A percentile compares a stretch with the other conserved stretches of the same genome.
phyloP scores from a whole-genome alignment of 2,329 filamentous ascomycete genomes.

The Clonostachys byssicola region DNA sequence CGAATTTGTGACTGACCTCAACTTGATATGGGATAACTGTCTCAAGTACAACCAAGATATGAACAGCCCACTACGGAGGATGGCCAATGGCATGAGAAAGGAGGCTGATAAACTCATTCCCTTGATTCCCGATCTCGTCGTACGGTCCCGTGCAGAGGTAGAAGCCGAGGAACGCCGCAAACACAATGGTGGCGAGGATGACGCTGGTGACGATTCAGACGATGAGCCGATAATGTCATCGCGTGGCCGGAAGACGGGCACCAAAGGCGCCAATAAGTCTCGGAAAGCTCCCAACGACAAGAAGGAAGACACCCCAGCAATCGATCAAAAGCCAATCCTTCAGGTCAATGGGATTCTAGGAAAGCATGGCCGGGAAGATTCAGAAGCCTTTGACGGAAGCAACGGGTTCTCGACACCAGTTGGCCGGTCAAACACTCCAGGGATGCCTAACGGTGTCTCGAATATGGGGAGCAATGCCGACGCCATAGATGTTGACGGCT shows the following conservation, averaged over 20 bases:
- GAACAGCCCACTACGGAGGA: slow-evolving; percentile 81
- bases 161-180: slow-evolving; percentile 83
- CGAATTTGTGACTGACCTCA: slow-evolving; percentile 90
- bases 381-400: slow-evolving; percentile 74
- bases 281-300: slow-evolving; percentile 70
- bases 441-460: slow-evolving; percentile 63
- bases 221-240: slow-evolving; percentile 99
- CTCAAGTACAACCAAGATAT: slow-evolving; percentile 92
- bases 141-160: slow-evolving; percentile 88
- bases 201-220: slow-evolving; percentile 85
- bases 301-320: slow-evolving; percentile 73
- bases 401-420: slow-evolving; percentile 83
- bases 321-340: slow-evolving; percentile 69
- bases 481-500: slow-evolving; percentile 82
- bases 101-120: slow-evolving; percentile 96
- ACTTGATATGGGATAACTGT: slow-evolving; percentile 96
- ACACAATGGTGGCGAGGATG: slow-evolving; percentile 79
- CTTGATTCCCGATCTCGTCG: slow-evolving; percentile 86
- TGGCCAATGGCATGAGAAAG: slow-evolving; percentile 94
- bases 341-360: slow-evolving; percentile 62
- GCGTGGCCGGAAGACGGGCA: slow-evolving; percentile 76
- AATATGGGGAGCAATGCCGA: slow-evolving; percentile 73
- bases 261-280: slow-evolving; percentile 71
- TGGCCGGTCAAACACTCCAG: slow-evolving; percentile 72
- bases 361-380: slow-evolving; percentile 62